Evolutionary conservation across 139 green algal genomes (phyloP).

Genomic region (Micractinium sp.): DNA sequence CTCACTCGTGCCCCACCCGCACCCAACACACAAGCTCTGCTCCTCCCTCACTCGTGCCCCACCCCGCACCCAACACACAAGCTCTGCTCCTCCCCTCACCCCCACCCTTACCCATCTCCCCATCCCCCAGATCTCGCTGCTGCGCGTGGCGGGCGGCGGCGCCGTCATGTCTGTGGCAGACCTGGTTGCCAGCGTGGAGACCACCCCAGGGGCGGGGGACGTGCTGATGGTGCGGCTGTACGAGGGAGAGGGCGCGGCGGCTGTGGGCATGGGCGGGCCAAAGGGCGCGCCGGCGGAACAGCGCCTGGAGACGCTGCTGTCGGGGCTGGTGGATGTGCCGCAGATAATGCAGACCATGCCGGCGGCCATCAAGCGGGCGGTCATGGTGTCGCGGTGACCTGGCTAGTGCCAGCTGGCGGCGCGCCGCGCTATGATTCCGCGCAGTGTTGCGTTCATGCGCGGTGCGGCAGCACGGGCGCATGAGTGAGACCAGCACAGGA

Average conservation of each 20-base stretch:
- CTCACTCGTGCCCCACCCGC: background rate
- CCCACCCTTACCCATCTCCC: background rate
- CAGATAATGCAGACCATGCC: slow-evolving; percentile 27
- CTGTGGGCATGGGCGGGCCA: background rate
- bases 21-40: background rate
- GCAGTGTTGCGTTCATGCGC: background rate
- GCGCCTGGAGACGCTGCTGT: slow-evolving; percentile 10
- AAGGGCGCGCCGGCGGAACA: background rate
- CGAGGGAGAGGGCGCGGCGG: slow-evolving; percentile 3
- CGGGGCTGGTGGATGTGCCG: background rate
- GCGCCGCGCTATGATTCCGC: background rate
- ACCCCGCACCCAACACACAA: too few species aligned
- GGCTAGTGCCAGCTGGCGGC: too few species aligned
- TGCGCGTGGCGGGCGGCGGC: slow-evolving; percentile 2
- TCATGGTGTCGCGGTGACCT: background rate
- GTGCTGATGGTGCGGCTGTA: slow-evolving; percentile 23
- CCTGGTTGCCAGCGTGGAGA: background rate
- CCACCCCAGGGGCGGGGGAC: background rate
- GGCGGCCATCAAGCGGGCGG: slow-evolving; percentile 5
- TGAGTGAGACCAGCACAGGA: background rate
- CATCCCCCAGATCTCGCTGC: slow-evolving; percentile 26
- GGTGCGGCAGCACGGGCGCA: background rate
- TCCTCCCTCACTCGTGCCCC: background rate
- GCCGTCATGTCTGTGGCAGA: slow-evolving; percentile 3
- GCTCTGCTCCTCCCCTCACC: background rate